Percentiles rank a stretch among this genome's conserved stretches.
phyloP scores from a whole-genome alignment of 352 stramenopile genomes.

The Phytophthora quininea region DNA sequence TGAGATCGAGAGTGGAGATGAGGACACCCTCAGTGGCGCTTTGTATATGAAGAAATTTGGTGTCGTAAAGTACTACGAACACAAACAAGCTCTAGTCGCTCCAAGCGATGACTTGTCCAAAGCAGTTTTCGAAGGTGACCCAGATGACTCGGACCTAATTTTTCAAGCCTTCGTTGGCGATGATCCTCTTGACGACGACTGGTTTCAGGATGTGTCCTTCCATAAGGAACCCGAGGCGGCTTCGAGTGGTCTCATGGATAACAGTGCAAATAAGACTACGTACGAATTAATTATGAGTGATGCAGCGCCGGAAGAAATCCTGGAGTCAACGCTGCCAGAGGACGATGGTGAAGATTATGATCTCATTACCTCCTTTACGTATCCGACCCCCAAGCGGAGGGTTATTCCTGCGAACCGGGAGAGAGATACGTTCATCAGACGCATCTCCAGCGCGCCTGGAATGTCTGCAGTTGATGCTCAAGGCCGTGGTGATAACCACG shows the following conservation, averaged over 20 bases:
- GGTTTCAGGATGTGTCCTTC: slow-evolving; percentile 40
- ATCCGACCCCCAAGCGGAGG: slow-evolving; percentile 27
- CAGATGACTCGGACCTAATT: slow-evolving; percentile 49
- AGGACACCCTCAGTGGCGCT: slow-evolving; percentile 19
- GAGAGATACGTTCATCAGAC: slow-evolving; percentile 13
- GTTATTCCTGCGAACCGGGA: slow-evolving; percentile 1
- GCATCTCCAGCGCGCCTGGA: slow-evolving; percentile 8
- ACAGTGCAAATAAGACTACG: slow-evolving; percentile 14
- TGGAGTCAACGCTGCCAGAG: slow-evolving; percentile 31
- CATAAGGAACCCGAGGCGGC: slow-evolving; percentile 1
- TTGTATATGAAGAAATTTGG: slow-evolving; percentile 45
- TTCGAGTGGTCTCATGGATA: slow-evolving; percentile 23
- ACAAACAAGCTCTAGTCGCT: slow-evolving; percentile 38
- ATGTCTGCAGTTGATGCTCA: neutral
- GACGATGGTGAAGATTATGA: slow-evolving; percentile 39
- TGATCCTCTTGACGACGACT: slow-evolving; percentile 46
- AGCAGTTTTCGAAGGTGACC: slow-evolving; percentile 41
- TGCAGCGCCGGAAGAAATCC: slow-evolving; percentile 35
- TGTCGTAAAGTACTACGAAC: slow-evolving; percentile 45
- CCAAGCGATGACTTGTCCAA: slow-evolving; percentile 40
- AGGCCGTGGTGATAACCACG: neutral
- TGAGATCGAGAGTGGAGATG: slow-evolving; percentile 4
- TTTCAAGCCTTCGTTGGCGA: slow-evolving; percentile 48
- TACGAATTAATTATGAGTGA: slow-evolving; percentile 46
- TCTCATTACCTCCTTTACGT: slow-evolving; percentile 33